Base-by-base conservation (phyloP, 257 asterid species). In the Capsicum chinense region DNA sequence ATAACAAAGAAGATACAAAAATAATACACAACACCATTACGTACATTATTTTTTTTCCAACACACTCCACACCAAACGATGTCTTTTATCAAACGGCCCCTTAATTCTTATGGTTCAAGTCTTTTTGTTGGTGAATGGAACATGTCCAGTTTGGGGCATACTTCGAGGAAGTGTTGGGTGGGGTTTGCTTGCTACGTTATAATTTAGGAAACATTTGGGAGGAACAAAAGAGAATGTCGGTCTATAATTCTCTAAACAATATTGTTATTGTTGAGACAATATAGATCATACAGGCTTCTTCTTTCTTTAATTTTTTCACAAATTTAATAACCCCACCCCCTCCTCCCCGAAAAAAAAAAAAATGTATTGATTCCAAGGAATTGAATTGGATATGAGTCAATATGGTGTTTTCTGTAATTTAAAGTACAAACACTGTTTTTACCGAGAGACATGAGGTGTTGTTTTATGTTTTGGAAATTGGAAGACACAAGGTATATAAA, bases 141-240 rank as follows among this genome's bases (percentile, higher is more conserved):
- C 16, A 83, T 89, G 85, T 90, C 54, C 70, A 86, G 42, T 86
- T 86, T 83, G 13, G 87, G 90, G 87, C 84, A 86, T 21, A 67
- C 58, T 87, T 85, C 85, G 87, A 89, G 83, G 91, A 71, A 83
- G 83, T 39, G 86, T 74, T 52, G 62, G 57, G 69, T 42, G 80
- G 79, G 82, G 33, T 50, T 12, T 57, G 74, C 17, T 86, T 83
- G 84, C 37, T 84, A 85, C 15, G 86, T 83, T 83, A 79, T 84
- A 79, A 68, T 67, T 87, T 85, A 87, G 88, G 88, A 81, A 87
- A 64, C 88, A 85, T 84, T 90, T 59, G 56, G 80, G 85, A 86
- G 91, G 90, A 91, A 89, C 94, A 90, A 88, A 92, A 90, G 62
- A 92, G 94, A 92, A 92, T 92, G 98, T 92, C 91, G 85, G 92